Evolutionary conservation across 192 early-diverging fungal species (phyloP).

Genomic region (Chytriomyces hyalinus): DNA sequence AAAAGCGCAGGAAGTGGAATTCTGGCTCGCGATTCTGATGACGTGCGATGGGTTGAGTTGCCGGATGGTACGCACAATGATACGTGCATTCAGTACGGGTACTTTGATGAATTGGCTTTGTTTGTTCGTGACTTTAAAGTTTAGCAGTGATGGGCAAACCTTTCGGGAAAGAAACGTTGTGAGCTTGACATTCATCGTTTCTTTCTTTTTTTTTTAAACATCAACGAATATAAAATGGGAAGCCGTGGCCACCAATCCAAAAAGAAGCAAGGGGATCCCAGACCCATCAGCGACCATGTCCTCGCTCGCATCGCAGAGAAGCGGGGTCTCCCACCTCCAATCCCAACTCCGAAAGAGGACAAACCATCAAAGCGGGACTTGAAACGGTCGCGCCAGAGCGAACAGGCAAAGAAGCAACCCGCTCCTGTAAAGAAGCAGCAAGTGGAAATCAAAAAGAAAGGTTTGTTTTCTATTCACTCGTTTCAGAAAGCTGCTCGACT

Average conservation of each 20-base stretch:
- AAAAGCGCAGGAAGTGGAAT: slow-evolving; percentile 46
- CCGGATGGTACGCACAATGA: slow-evolving; percentile 90
- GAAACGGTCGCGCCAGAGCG: too few species aligned
- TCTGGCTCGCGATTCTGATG: slow-evolving; percentile 11
- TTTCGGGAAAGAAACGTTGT: slow-evolving; percentile 13
- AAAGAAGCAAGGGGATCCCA: slow-evolving; percentile 52
- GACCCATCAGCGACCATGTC: slow-evolving; percentile 43
- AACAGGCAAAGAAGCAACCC: slow-evolving; percentile 9
- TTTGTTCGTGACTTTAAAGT: slow-evolving; percentile 40
- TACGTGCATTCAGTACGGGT: slow-evolving; percentile 82
- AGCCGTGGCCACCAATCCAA: slow-evolving; percentile 50
- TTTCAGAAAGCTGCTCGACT: neutral
- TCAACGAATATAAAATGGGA: slow-evolving; percentile 42
- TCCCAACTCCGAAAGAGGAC: slow-evolving; percentile 4
- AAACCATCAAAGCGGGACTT: slow-evolving; percentile 15
- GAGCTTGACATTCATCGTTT: neutral
- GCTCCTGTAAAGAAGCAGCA: slow-evolving; percentile 12
- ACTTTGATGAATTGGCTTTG: slow-evolving; percentile 75
- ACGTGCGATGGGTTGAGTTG: slow-evolving; percentile 60
- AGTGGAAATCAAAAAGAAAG: slow-evolving; percentile 12
- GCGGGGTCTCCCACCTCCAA: slow-evolving; percentile 31
- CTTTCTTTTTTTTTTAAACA: slow-evolving; percentile 17
- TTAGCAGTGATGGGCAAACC: too few species aligned
- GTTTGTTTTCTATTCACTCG: neutral
- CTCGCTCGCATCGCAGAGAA: slow-evolving; percentile 39